These are phyloP conservation scores for Thyridium curvatum DNA, from an alignment of 2,329 filamentous ascomycete species.

Conservation along the genomic window DNA sequence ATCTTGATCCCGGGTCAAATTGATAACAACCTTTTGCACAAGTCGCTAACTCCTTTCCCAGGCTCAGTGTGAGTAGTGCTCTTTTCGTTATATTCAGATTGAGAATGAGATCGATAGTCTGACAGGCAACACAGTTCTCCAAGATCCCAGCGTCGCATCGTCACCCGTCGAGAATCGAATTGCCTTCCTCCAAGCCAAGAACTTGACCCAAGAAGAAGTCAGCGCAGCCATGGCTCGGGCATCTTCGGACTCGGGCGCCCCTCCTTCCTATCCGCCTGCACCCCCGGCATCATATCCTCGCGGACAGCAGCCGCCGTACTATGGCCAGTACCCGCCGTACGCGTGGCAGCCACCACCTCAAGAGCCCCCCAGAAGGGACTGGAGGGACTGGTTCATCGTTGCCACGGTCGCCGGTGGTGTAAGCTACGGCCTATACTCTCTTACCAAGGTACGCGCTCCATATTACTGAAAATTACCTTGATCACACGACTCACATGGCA, in stretches of 20 bases:
- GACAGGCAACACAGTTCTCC: slow-evolving; percentile 61
- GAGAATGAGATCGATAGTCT: background rate
- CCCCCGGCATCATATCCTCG: slow-evolving; percentile 28
- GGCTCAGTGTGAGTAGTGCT: slow-evolving; percentile 17
- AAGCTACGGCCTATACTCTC: slow-evolving; percentile 79
- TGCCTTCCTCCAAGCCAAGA: slow-evolving; percentile 92
- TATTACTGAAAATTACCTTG: slow-evolving; percentile 14
- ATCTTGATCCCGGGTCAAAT: background rate
- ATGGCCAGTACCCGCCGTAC: slow-evolving; percentile 41
- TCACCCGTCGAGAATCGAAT: slow-evolving; percentile 91
- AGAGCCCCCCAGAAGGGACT: slow-evolving; percentile 72
- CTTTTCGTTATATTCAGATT: slow-evolving; percentile 14
- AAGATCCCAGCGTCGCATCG: slow-evolving; percentile 84
- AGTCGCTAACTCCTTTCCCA: background rate
- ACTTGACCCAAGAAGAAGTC: slow-evolving; percentile 93
- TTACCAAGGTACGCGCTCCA: slow-evolving; percentile 63
- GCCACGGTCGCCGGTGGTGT: slow-evolving; percentile 89
- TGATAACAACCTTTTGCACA: background rate
- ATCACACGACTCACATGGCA: background rate
- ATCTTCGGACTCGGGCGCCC: slow-evolving; percentile 46
- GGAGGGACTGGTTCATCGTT: slow-evolving; percentile 99
- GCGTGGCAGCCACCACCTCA: slow-evolving; percentile 53
- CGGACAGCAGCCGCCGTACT: slow-evolving; percentile 36
- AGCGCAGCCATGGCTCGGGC: slow-evolving; percentile 74
- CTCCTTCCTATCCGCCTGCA: slow-evolving; percentile 35